Conservation (phyloP, 2,329 filamentous ascomycete genomes). For the Tolypocladium inflatum region DNA sequence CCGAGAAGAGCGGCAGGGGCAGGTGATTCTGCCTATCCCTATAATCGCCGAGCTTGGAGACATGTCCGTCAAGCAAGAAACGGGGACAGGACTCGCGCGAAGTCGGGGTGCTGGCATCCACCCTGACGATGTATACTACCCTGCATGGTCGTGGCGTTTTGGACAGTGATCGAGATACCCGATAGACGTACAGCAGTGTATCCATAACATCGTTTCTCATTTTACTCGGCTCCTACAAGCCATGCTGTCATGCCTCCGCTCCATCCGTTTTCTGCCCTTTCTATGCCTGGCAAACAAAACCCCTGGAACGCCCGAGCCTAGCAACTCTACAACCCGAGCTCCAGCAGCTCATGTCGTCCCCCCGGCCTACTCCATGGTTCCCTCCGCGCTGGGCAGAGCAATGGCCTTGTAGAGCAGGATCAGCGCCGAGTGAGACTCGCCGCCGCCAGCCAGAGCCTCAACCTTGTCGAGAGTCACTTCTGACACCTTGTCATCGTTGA, state of each 20-base stretch:
- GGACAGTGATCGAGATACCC: constrained; percentile 1
- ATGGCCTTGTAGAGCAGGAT: constrained; percentile 73
- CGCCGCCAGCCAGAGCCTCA: constrained; percentile 78
- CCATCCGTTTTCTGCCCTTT: neutral
- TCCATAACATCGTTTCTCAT: neutral
- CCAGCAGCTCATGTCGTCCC: neutral
- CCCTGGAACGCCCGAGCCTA: neutral
- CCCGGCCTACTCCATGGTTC: constrained; percentile 15
- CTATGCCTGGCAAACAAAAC: neutral
- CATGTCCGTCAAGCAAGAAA: neutral
- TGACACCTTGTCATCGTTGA: constrained; percentile 95
- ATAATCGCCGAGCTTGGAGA: neutral
- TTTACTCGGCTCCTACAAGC: neutral
- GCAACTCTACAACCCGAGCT: neutral
- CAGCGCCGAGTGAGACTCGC: constrained; percentile 74
- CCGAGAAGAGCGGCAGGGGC: constrained; percentile 12
- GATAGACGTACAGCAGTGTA: neutral
- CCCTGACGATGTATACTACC: neutral
- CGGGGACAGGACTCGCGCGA: neutral
- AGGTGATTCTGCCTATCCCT: neutral
- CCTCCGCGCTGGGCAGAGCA: constrained; percentile 52
- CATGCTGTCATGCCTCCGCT: neutral
- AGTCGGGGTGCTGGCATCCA: neutral
- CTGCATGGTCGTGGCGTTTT: constrained; percentile 4
- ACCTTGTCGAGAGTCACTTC: constrained; percentile 91